A percentile compares a stretch with the other conserved stretches of the same genome.
Evolutionary conservation across 352 stramenopile genomes (phyloP).

Genomic region (Phytophthora megakarya): DNA sequence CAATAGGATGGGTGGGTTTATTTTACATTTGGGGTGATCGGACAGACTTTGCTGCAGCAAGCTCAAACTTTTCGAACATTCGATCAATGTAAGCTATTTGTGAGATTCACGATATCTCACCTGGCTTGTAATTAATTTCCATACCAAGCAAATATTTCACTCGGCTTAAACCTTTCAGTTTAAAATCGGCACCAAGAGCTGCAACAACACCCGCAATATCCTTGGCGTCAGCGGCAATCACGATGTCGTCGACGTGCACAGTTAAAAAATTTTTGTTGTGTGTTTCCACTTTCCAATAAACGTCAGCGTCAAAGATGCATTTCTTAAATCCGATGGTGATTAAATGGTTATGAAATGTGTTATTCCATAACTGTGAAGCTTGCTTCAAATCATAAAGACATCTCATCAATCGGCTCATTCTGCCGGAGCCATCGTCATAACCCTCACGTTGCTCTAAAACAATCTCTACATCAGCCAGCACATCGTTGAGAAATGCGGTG

Average conservation of each 20-base stretch:
- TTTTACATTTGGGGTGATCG: slow-evolving; percentile 6
- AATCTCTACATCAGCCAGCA: no score
- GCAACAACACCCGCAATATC: neutral
- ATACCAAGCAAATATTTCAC: slow-evolving; percentile 2
- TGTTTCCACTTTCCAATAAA: neutral
- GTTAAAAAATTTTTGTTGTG: neutral
- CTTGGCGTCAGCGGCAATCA: neutral
- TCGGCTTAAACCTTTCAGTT: slow-evolving; percentile 5
- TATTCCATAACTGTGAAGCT: slow-evolving; percentile 1
- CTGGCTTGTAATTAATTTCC: slow-evolving; percentile 4
- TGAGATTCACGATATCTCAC: slow-evolving; percentile 4
- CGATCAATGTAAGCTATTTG: slow-evolving; percentile 3
- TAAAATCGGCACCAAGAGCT: neutral
- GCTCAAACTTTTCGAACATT: neutral
- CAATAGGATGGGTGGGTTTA: neutral
- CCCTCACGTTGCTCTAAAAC: no score
- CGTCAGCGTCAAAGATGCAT: neutral
- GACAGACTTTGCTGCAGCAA: neutral
- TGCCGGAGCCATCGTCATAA: no score
- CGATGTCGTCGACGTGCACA: slow-evolving; percentile 5
- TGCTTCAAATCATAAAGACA: slow-evolving; percentile 11
- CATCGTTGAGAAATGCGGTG: no score
- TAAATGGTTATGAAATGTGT: slow-evolving; percentile 2
- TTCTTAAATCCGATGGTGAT: neutral
- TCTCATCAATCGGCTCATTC: neutral